phyloP scores from a whole-genome alignment of 306 rosid genomes.

The Begonia fuchsioides region DNA sequence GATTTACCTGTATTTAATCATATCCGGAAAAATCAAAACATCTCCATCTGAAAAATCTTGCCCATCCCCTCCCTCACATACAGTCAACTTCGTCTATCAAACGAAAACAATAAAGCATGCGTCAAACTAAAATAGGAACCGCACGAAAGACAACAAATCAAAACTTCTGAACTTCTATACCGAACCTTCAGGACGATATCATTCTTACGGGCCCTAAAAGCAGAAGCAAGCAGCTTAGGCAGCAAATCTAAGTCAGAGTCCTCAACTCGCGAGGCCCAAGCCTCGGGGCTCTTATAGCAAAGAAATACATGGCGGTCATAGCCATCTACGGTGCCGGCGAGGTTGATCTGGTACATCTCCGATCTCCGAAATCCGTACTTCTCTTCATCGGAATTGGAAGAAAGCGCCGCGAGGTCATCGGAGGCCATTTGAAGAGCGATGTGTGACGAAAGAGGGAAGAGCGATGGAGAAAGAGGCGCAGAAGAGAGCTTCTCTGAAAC shows the following conservation, averaged over 20 bases:
- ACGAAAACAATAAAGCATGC: background rate
- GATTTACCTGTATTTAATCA: slow-evolving; percentile 62
- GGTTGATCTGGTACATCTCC: slow-evolving; percentile 61
- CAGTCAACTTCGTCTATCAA: slow-evolving; percentile 57
- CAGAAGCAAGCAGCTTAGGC: slow-evolving; percentile 36
- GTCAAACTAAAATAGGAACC: background rate
- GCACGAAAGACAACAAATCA: background rate
- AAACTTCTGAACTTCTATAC: background rate
- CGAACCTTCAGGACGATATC: slow-evolving; percentile 11
- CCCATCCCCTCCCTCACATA: slow-evolving; percentile 58
- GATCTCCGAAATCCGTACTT: slow-evolving; percentile 62
- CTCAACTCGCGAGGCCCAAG: slow-evolving; percentile 67
- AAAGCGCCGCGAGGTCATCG: slow-evolving; percentile 8
- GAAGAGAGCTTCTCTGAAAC: background rate
- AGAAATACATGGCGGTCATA: slow-evolving; percentile 86
- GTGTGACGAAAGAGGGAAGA: too few species aligned
- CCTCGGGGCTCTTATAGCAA: slow-evolving; percentile 54
- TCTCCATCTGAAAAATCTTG: slow-evolving; percentile 53
- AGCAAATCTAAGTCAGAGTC: slow-evolving; percentile 59
- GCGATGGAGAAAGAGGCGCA: slow-evolving; percentile 2
- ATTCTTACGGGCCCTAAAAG: slow-evolving; percentile 41
- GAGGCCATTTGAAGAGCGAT: slow-evolving; percentile 33
- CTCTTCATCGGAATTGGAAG: slow-evolving; percentile 22
- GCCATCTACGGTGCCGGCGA: slow-evolving; percentile 52
- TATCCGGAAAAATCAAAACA: slow-evolving; percentile 70